Percentiles rank a stretch among this genome's conserved stretches.
phyloP scores from a whole-genome alignment of 1,284 basidiomycete species.

The Schizophyllum amplum region DNA sequence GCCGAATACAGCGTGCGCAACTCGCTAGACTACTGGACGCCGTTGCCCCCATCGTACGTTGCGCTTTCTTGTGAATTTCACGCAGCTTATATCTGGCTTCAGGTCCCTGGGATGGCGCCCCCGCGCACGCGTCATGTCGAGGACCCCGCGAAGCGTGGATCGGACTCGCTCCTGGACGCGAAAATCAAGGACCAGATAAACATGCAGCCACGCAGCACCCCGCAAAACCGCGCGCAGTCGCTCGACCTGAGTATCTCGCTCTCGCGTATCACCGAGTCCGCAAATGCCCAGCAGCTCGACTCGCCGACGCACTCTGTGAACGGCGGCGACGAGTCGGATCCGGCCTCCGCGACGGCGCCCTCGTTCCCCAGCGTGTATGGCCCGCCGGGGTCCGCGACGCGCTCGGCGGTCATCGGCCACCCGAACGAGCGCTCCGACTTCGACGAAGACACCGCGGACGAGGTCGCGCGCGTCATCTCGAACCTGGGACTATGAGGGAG shows the following conservation, averaged over 20 bases:
- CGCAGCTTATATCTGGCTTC: constrained; percentile 12
- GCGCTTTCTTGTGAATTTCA: constrained; percentile 9
- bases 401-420: constrained; percentile 40
- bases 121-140: constrained; percentile 54
- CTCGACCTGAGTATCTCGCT: constrained; percentile 73
- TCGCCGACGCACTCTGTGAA: constrained; percentile 70
- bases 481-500: constrained; percentile 57
- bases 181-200: constrained; percentile 73
- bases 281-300: constrained; percentile 61
- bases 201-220: constrained; percentile 56
- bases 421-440: constrained; percentile 38
- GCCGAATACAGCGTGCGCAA: constrained; percentile 22
- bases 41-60: constrained; percentile 67
- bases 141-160: constrained; percentile 76
- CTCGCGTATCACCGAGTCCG: constrained; percentile 64
- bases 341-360: constrained; percentile 64
- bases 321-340: constrained; percentile 62
- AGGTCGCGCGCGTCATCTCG: constrained; percentile 71
- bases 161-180: constrained; percentile 81
- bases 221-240: constrained; percentile 75
- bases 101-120: constrained; percentile 60
- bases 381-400: constrained; percentile 36
- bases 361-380: constrained; percentile 79
- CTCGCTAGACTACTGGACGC: constrained; percentile 63
- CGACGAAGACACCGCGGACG: constrained; percentile 59